Percentiles rank a stretch among this genome's conserved stretches.
phyloP scores from a whole-genome alignment of 495 filamentous ascomycete species.

The Durotheca rogersii region DNA sequence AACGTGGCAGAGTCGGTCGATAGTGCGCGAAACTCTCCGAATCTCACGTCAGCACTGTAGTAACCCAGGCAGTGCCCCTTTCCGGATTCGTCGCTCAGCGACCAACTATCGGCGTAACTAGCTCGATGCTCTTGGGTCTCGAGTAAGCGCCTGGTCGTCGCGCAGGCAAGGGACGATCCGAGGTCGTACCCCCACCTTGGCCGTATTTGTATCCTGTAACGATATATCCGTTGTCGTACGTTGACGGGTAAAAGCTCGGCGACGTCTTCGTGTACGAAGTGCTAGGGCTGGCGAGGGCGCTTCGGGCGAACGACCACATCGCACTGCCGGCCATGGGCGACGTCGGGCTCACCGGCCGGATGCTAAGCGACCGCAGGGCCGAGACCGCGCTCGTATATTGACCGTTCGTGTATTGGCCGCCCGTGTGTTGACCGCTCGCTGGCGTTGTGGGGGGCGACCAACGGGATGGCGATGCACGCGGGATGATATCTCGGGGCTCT shows the following conservation, averaged over 20 bases:
- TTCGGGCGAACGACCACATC: constrained; percentile 50
- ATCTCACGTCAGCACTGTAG: constrained; percentile 30
- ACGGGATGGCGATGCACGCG: constrained; percentile 53
- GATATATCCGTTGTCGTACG: constrained; percentile 47
- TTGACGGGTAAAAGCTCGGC: constrained; percentile 44
- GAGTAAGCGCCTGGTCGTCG: constrained; percentile 48
- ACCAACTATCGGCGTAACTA: constrained; percentile 51
- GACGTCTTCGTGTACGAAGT: constrained; percentile 45
- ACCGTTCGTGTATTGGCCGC: constrained; percentile 36
- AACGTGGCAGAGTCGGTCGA: constrained; percentile 25
- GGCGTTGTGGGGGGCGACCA: constrained; percentile 47
- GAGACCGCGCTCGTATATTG: constrained; percentile 45
- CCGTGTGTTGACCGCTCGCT: constrained; percentile 36
- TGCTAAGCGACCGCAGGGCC: constrained; percentile 47
- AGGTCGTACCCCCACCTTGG: constrained; percentile 26
- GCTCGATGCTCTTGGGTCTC: constrained; percentile 53
- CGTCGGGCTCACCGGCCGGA: constrained; percentile 49
- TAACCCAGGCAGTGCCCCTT: constrained; percentile 12
- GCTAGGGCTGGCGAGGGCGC: constrained; percentile 47
- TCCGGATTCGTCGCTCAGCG: constrained; percentile 31
- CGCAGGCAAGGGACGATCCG: constrained; percentile 47
- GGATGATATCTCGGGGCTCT: constrained; percentile 53
- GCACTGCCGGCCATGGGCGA: constrained; percentile 40
- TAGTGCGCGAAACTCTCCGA: constrained; percentile 25
- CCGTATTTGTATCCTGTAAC: constrained; percentile 36